A percentile compares a stretch with the other conserved stretches of the same genome.
Conservation (phyloP, 2,329 filamentous ascomycete species). For the Colletotrichum salicis region DNA sequence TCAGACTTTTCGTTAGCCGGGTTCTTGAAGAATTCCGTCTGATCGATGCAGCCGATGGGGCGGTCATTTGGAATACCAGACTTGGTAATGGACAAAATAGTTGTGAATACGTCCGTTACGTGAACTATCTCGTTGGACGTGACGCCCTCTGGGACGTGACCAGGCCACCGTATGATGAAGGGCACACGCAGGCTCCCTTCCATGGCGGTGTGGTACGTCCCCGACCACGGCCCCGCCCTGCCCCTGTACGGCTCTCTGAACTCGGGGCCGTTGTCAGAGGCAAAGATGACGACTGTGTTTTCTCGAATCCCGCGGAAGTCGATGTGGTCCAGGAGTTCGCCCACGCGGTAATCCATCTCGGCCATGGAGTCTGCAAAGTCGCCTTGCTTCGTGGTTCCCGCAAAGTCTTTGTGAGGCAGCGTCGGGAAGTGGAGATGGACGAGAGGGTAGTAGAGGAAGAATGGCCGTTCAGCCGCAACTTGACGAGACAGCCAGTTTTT, state of each 20-base stretch:
- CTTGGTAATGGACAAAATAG: constrained; percentile 42
- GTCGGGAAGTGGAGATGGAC: constrained; percentile 48
- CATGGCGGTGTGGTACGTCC: constrained; percentile 50
- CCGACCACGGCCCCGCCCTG: constrained; percentile 47
- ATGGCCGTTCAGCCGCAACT: constrained; percentile 39
- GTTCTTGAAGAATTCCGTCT: constrained; percentile 41
- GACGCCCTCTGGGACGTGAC: constrained; percentile 39
- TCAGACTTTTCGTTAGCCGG: constrained; percentile 35
- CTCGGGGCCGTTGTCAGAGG: constrained; percentile 49
- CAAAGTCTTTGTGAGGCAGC: constrained; percentile 44
- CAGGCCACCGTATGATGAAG: constrained; percentile 48
- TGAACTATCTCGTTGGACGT: constrained; percentile 47
- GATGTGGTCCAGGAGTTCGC: constrained; percentile 45
- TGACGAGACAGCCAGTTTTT: constrained; percentile 45
- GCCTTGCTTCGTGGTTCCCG: constrained; percentile 42
- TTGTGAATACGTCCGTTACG: constrained; percentile 47
- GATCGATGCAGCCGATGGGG: constrained; percentile 45
- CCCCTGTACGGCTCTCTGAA: constrained; percentile 46
- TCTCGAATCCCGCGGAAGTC: constrained; percentile 42
- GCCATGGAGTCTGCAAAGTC: constrained; percentile 48
- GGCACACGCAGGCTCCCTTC: constrained; percentile 48
- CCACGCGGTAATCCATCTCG: constrained; percentile 47
- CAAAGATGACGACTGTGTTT: constrained; percentile 48
- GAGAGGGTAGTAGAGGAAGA: constrained; percentile 48
- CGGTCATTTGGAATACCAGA: constrained; percentile 39